A percentile compares a stretch with the other conserved stretches of the same genome.
Evolutionary conservation across 2,329 filamentous ascomycete genomes (phyloP).

Genomic region (Conoideocrella luteorostrata): DNA sequence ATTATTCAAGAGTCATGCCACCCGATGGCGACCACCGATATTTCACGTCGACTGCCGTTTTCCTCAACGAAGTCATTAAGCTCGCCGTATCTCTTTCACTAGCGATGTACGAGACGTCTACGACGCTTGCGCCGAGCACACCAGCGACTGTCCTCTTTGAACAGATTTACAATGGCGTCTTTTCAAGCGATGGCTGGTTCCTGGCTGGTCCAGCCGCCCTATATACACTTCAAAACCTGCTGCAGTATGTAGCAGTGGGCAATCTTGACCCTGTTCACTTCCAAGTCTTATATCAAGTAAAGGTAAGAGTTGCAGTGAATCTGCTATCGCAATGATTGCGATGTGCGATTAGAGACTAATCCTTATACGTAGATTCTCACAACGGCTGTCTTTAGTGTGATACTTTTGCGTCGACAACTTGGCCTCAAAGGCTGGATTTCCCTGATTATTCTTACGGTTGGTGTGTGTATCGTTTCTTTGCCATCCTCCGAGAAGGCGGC

Average conservation of each 20-base stretch:
- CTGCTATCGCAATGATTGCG: neutral
- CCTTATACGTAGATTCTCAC: constrained; percentile 73
- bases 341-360: neutral
- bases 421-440: constrained; percentile 72
- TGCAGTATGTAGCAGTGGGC: constrained; percentile 86
- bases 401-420: constrained; percentile 65
- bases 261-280: constrained; percentile 91
- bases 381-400: constrained; percentile 79
- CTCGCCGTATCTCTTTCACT: constrained; percentile 79
- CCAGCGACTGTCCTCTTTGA: constrained; percentile 74
- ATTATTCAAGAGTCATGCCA: constrained; percentile 95
- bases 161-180: constrained; percentile 73
- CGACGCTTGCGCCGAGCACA: constrained; percentile 68
- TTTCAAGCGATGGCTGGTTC: constrained; percentile 91
- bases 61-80: constrained; percentile 90
- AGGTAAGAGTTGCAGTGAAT: constrained; percentile 39
- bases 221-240: constrained; percentile 87
- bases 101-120: constrained; percentile 80
- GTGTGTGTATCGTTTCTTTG: constrained; percentile 80
- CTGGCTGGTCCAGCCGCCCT: constrained; percentile 80
- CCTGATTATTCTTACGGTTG: constrained; percentile 70
- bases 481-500: constrained; percentile 53
- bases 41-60: constrained; percentile 87
- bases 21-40: constrained; percentile 76
- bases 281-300: constrained; percentile 88